Evolutionary conservation across 108 stramenopile species (phyloP), one percentile per base, ranked within the genome.

Genomic region (Nitzschia inconspicua): DNA sequence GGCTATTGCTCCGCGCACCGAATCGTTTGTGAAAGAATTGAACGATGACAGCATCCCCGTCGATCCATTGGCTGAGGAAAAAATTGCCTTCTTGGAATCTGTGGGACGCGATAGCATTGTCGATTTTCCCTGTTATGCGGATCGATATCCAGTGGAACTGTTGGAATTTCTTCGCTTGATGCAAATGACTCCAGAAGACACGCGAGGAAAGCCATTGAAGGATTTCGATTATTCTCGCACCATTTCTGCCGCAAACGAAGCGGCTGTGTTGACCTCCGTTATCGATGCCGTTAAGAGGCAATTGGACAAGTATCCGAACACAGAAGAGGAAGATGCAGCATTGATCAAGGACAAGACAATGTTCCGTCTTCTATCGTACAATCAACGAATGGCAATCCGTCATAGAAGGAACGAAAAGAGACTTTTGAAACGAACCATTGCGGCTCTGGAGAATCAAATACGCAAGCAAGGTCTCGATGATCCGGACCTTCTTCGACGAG

Each of bases 141-240:
- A 96, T 80, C 85, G 97, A 52, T 97, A 95, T 47, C 95, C 95
- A 4, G 82, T 86, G 54, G 97, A 97, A 76, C 84, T 96, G 65
- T 65, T 97, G 47, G 92, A 97, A 79, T 97, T 90, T 68, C 77
- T 96, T 46, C 79, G 97, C n/a, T 63, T 97, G 50, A 89, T 96
- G 85, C 84, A 86, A 60, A 87, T 95, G 79, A 96, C 91, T 11
- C 76, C 75, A n/a, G 95, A 96, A 30, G 94, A 97, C 61, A 82
- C 91, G 0, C 63, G 89, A 18, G 92, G 84, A 11, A 83, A 80
- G 43, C 77, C 82, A 27, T 70, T 89, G 14, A 36, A 61, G 8
- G 86, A 87, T 5, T 94, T 94, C 57, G 91, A 89, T 66, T 91
- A 85, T 67, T 76, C 80, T 16, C 68, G 88, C 24, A 86, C 90